Percentiles rank a stretch among this genome's conserved stretches.
Conservation (phyloP, 768 basidiomycete genomes). For the Lactarius sp. region DNA sequence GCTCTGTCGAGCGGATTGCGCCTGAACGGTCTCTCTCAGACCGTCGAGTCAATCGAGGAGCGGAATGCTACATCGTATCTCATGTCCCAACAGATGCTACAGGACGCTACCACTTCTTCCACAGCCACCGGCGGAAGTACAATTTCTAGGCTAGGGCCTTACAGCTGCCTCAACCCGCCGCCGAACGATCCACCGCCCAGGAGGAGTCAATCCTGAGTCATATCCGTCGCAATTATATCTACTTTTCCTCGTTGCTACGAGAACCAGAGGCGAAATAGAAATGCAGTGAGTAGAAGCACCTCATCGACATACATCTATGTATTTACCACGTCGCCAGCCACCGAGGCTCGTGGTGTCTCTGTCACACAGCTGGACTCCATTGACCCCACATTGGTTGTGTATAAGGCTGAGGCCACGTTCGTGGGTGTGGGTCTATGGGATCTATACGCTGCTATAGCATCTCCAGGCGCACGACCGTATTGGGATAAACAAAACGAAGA, state of each 20-base stretch:
- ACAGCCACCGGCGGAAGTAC: conserved; percentile 34
- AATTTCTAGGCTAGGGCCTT: conserved; percentile 27
- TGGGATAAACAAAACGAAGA: conserved; percentile 94
- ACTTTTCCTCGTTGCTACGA: conserved; percentile 94
- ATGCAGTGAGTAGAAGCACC: conserved; percentile 51
- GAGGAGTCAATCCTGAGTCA: conserved; percentile 83
- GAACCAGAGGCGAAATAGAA: conserved; percentile 99
- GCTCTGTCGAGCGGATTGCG: conserved; percentile 75
- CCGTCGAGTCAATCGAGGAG: conserved; percentile 59
- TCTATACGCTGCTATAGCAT: conserved; percentile 80
- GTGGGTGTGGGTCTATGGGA: conserved; percentile 97
- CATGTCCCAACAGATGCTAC: conserved; percentile 59
- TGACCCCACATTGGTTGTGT: conserved; percentile 93
- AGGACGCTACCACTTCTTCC: conserved; percentile 67
- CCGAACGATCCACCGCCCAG: conserved; percentile 50
- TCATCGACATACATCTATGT: conserved; percentile 10
- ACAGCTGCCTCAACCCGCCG: conserved; percentile 35
- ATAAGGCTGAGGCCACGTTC: conserved; percentile 94
- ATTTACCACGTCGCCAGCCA: conserved; percentile 41
- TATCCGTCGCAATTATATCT: conserved; percentile 92
- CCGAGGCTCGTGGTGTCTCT: conserved; percentile 85
- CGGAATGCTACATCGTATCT: conserved; percentile 58
- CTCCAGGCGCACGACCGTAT: conserved; percentile 71
- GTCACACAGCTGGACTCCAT: conserved; percentile 96
- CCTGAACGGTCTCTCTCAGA: conserved; percentile 79